These are phyloP conservation scores for Microbotryum scabiosae DNA, from an alignment of 1,284 basidiomycete genomes.

Conservation along the genomic window DNA sequence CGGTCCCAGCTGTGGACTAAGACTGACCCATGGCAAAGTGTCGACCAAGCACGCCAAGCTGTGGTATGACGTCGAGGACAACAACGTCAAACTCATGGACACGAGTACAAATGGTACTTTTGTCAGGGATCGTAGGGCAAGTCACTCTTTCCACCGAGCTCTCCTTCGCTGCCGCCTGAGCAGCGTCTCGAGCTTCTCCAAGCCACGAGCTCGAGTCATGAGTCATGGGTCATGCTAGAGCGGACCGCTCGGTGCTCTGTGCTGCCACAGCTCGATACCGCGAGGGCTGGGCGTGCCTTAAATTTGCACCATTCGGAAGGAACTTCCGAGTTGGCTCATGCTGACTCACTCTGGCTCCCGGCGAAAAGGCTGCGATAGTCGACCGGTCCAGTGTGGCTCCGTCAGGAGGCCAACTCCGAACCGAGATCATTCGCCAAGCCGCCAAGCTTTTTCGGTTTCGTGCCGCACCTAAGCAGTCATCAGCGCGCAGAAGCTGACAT, in stretches of 20 bases:
- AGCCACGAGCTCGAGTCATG: too few relatives aligned
- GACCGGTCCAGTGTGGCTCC: not conserved
- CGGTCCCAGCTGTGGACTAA: slow-evolving; percentile 19
- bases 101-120: slow-evolving; percentile 31
- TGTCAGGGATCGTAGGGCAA: slow-evolving; percentile 11
- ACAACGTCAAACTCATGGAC: slow-evolving; percentile 29
- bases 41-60: slow-evolving; percentile 29
- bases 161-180: too few relatives aligned
- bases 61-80: slow-evolving; percentile 14
- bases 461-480: not conserved
- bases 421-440: not conserved
- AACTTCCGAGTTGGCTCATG: too few relatives aligned
- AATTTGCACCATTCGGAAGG: too few relatives aligned
- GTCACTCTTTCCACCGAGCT: too few relatives aligned
- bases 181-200: too few relatives aligned
- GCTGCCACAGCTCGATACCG: too few relatives aligned
- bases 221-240: too few relatives aligned
- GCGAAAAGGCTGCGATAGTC: not conserved
- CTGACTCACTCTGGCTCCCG: too few relatives aligned
- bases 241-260: too few relatives aligned
- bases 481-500: not conserved
- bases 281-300: too few relatives aligned
- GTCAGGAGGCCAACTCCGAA: not conserved
- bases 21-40: slow-evolving; percentile 25
- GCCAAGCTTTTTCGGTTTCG: not conserved